Base-by-base conservation (phyloP, 306 rosid species). In the Rosa multiflora region DNA sequence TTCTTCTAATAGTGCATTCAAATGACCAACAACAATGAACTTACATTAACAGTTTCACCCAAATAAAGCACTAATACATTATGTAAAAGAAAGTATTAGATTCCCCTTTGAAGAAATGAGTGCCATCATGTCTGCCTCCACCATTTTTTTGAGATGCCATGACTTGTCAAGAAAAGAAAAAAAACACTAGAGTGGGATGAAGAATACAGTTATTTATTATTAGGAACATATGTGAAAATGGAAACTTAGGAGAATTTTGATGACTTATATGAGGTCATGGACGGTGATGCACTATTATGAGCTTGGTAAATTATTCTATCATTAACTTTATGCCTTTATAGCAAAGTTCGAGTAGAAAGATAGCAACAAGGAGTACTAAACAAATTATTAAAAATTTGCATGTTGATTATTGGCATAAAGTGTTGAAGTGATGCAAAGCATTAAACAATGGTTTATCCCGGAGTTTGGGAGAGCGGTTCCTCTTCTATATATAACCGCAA, bases 351-450 rank as follows among this genome's bases (percentile, higher is more conserved):
- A 70, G 32, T 40, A 49, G 21, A 61, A 63, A 71, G 75, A 40
- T 73, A 42, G 68, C 72, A 62, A 14, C 66, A 55, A 49, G 42
- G 63, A 35, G 43, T 73, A 29, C 32, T 29, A 55, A 18, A 67
- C 29, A 51, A 72, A 67, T 23, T 35, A 3, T 37, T 14, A 59
- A 26, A 83, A 77, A 73, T 64, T 51, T 78, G 67, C 77, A 70
- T 72, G 78, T 73, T 64, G 70, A 73, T 76, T 76, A 17, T 15
- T 15, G 46, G 49, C 56, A 35, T 70, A 48, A 79, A 18, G 58
- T 70, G 67, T 58, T 81, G 80, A 78, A 83, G 51, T 79, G 81
- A 79, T 75, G 62, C 85, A 73, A 75, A 79, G 82, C 81, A 79
- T 80, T 66, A 58, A 42, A 73, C 73, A 76, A 43, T 71, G 84